Percentiles rank a stretch among this genome's conserved stretches.
Conservation (phyloP, 73 alveolate species). For the Symbiodinium pilosum region DNA sequence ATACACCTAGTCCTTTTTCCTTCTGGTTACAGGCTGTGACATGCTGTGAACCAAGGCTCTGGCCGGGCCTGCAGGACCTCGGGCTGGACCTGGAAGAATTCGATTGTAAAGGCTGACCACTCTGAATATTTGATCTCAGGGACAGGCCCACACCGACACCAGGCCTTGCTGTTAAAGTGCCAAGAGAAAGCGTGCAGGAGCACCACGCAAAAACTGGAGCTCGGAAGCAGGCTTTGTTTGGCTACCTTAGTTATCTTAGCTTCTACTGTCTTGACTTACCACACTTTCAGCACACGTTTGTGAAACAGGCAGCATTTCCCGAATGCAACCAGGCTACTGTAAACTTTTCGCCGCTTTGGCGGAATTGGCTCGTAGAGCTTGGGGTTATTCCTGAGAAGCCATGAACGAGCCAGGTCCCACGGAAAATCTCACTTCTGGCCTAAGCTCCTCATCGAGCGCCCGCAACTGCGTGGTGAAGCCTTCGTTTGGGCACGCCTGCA, state of each 20-base stretch:
- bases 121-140: not conserved
- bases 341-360: constrained; percentile 59
- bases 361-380: constrained; percentile 79
- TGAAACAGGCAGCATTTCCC: not conserved
- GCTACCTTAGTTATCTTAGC: not conserved
- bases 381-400: constrained; percentile 44
- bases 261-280: too few relatives aligned
- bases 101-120: too few relatives aligned
- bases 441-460: constrained; percentile 59
- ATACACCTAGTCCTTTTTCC: too few relatives aligned
- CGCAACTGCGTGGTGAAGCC: constrained; percentile 81
- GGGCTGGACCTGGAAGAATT: too few relatives aligned
- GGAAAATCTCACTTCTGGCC: not conserved
- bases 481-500: constrained; percentile 69
- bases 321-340: not conserved
- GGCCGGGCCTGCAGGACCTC: too few relatives aligned
- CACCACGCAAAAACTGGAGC: not conserved
- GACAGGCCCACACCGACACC: constrained; percentile 6
- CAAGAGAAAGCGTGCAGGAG: too few relatives aligned
- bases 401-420: not conserved
- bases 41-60: too few relatives aligned
- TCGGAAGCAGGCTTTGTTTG: not conserved
- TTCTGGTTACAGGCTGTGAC: too few relatives aligned
- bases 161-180: not conserved
- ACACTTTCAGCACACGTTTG: too few relatives aligned